Evolutionary conservation across 140 eudicot species (phyloP), one percentile per base, ranked within the genome.

Genomic region (Anethum foeniculum): DNA sequence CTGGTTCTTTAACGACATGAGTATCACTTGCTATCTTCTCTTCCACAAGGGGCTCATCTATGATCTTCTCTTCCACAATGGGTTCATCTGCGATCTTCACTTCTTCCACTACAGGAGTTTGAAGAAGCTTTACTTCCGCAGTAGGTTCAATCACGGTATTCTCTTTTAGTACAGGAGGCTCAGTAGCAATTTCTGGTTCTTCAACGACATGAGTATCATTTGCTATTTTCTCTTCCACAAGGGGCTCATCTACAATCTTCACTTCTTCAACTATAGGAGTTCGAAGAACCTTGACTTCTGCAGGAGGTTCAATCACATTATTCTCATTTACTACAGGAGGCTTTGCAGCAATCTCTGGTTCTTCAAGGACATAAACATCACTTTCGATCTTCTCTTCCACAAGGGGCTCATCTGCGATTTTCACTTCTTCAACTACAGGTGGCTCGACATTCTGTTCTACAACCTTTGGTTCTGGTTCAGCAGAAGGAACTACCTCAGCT

Each of bases 171-270:
- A 9, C 27, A 60, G 30, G 15, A n/a, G 87, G 74, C 71, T 82
- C 89, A 10, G 15, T 5, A 3, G 68, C 30, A 25, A 8, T 25
- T 30, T n/a, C 30, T 60, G 34, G 5, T n/a, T 60, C 32, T 60
- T 60, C 68, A 60, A 60, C 16, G 9, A 60, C 32, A 60, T 2
- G 34, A 60, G 68, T 60, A n/a, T 60, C 13, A 56, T 11, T 56
- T 56, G 65, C 12, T 13, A 60, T 60, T 2, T 60, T 60, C 16
- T 60, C 68, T n/a, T 58, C 68, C 4, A 23, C 65, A 54, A 72
- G 62, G 36, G 36, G 84, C 79, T 81, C 91, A n/a, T 77, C 52
- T 46, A 36, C 21, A 25, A 73, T 69, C 72, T 76, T 84, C 44
- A 30, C 79, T 43, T 51, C 87, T 71, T 80, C 85, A 64, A 58